These are phyloP conservation scores for Detonula confervacea DNA, from an alignment of 352 stramenopile species.

Conservation along the genomic window DNA sequence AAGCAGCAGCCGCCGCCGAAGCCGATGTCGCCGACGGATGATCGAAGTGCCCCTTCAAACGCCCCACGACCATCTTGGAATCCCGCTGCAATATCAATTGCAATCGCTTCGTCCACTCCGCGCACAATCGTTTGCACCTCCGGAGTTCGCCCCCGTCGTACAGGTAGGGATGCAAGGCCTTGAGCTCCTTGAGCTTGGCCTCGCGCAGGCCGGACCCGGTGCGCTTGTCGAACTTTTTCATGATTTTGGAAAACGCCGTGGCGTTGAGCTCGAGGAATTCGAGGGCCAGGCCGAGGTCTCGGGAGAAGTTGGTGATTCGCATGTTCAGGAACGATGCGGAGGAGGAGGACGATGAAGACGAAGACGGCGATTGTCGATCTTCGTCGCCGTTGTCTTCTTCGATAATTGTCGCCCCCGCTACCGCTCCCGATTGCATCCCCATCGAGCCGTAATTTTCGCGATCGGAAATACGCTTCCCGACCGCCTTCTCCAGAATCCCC, in stretches of 20 bases:
- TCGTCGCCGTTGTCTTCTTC: too few relatives aligned
- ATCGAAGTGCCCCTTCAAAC: constrained; percentile 6
- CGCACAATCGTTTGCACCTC: constrained; percentile 17
- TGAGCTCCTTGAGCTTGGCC: constrained; percentile 61
- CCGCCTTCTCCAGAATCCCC: constrained; percentile 49
- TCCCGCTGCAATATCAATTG: constrained; percentile 13
- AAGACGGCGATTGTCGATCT: too few relatives aligned
- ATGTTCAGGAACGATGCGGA: constrained; percentile 62
- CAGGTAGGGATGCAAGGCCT: constrained; percentile 51
- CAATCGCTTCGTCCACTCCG: constrained; percentile 44
- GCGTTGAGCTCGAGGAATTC: constrained; percentile 80
- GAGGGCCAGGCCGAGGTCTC: constrained; percentile 67
- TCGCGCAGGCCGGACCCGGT: constrained; percentile 58
- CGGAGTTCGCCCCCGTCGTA: constrained; percentile 60
- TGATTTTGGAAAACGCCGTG: constrained; percentile 80
- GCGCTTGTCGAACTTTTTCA: constrained; percentile 84
- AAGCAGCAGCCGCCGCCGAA: too few relatives aligned
- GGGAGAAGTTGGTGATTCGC: constrained; percentile 65
- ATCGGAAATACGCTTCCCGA: constrained; percentile 39
- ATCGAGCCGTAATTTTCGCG: not conserved
- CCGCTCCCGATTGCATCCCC: not conserved
- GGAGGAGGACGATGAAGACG: constrained; percentile 46
- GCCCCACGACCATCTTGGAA: not conserved
- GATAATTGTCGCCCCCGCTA: constrained; percentile 4
- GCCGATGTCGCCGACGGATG: too few relatives aligned